A percentile compares a stretch with the other conserved stretches of the same genome.
phyloP scores from a whole-genome alignment of 768 basidiomycete species.

The Boletus coccyginus region DNA sequence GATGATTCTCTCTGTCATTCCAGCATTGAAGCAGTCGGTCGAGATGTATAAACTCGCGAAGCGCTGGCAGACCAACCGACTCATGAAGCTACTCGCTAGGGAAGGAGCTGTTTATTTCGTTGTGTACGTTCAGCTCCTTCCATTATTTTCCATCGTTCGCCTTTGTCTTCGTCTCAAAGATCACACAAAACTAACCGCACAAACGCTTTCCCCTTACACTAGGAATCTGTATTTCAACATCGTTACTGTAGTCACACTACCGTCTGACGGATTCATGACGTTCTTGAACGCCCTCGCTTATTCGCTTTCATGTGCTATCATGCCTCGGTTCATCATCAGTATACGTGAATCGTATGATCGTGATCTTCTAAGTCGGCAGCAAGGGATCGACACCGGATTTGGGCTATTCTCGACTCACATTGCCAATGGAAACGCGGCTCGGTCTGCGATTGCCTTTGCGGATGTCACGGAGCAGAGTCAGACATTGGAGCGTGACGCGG shows the following conservation, averaged over 20 bases:
- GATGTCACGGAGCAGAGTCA: background rate
- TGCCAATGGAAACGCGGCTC: background rate
- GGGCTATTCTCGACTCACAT: background rate
- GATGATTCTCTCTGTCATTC: background rate
- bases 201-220: too few species aligned
- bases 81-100: background rate
- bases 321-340: constrained; percentile 13
- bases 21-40: background rate
- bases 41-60: constrained; percentile 2
- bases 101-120: constrained; percentile 10
- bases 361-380: background rate
- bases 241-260: background rate
- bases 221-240: constrained; percentile 3
- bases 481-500: too few species aligned
- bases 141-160: too few species aligned
- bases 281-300: background rate
- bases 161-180: background rate
- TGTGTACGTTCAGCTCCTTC: background rate
- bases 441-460: background rate
- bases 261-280: background rate
- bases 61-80: background rate
- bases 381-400: constrained; percentile 10
- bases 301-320: background rate
- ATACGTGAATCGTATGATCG: constrained; percentile 2
- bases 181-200: background rate